Evolutionary conservation across 208 protist genomes (phyloP), one percentile per base, ranked within the genome.

Genomic region (Leishmania braziliensis): DNA sequence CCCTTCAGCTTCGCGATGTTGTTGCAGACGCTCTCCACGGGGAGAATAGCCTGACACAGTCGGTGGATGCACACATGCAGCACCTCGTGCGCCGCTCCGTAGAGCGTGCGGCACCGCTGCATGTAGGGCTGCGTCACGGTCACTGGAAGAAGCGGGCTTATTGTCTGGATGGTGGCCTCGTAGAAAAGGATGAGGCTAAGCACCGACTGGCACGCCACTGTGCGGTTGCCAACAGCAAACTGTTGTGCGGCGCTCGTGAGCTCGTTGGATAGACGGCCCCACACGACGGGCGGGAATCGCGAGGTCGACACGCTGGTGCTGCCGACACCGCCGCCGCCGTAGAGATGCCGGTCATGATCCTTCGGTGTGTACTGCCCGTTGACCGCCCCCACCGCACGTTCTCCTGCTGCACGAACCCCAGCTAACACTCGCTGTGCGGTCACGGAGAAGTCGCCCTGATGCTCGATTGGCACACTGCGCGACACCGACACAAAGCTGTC

Each of bases 401-500:
- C 86, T 23, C 80, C 90, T 43, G 81, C 75, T 20, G 80, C 80
- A 72, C 86, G 92, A 85, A 94, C 88, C 75, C 90, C 78, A 26
- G 81, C 76, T 54, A 97, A 78, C 29, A 87, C 78, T 10, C 79
- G 81, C 84, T 94, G 92, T 51, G 87, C 76, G 3, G 66, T 33
- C 29, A 73, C 73, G 16, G 91, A 91, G 72, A 96, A 88, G 79
- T 95, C 89, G 58, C 86, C 89, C 78, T 97, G 94, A 54, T 93
- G 74, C 82, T 96, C 92, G 66, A 97, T 84, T 10, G 84, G 88
- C 66, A 95, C 90, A 43, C 68, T 88, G 58, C 90, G 84, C 2
- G 94, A 96, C 63, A 95, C 86, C 29, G 92, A 96, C 53, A 97
- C 91, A 81, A 97, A 97, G 86, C 90, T 97, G 83, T 95, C 94